Evolutionary conservation across 345 rosid genomes (phyloP).

Genomic region (Lumnitzera racemosa): DNA sequence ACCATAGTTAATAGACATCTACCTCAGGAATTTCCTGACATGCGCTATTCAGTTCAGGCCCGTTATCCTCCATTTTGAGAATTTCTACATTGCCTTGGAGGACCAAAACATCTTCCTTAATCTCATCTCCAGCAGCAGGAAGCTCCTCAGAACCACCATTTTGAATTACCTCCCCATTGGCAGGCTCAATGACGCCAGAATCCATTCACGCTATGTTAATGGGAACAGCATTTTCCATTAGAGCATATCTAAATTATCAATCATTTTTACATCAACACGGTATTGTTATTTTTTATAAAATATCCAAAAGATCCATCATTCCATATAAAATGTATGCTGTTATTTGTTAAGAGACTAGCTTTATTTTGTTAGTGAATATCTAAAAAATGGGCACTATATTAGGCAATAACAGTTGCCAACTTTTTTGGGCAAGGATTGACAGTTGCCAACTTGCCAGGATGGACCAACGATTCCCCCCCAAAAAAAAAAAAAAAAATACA

Average conservation of each 20-base stretch:
- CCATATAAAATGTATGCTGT: too few relatives aligned
- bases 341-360: background rate
- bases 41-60: constrained; percentile 14
- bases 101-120: constrained; percentile 17
- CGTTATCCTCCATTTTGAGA: constrained; percentile 26
- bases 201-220: constrained; percentile 36
- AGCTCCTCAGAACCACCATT: constrained; percentile 43
- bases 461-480: background rate
- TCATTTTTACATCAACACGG: too few relatives aligned
- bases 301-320: too few relatives aligned
- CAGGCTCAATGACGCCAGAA: constrained; percentile 21
- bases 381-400: background rate
- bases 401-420: background rate
- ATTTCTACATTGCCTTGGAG: constrained; percentile 25
- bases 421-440: background rate
- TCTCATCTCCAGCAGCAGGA: constrained; percentile 25
- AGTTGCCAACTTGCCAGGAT: background rate
- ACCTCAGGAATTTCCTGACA: constrained; percentile 39
- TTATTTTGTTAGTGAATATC: background rate
- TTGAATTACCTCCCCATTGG: constrained; percentile 40
- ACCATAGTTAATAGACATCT: constrained; percentile 9
- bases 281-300: too few relatives aligned
- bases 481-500: background rate
- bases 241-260: too few relatives aligned
- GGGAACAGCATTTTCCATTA: too few relatives aligned